A percentile compares a stretch with the other conserved stretches of the same genome.
Conservation (phyloP, 305 asterid species). For the Fraxinus xanthoxyloides region DNA sequence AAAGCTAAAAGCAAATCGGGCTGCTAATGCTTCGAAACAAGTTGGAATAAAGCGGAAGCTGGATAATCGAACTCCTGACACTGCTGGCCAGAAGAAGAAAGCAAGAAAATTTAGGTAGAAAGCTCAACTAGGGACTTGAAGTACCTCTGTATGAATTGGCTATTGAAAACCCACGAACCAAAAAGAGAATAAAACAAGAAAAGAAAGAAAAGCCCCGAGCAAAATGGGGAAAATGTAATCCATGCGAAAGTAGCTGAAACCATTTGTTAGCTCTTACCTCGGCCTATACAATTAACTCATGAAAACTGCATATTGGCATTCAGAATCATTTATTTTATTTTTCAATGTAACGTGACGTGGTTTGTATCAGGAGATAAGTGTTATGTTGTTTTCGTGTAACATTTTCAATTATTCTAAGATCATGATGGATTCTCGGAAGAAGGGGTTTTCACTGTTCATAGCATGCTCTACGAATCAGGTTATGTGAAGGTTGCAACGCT, state of each 20-base stretch:
- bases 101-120: slow-evolving; percentile 54
- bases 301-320: not conserved
- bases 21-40: slow-evolving; percentile 33
- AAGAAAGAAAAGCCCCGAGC: not conserved
- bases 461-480: not conserved
- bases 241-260: not conserved
- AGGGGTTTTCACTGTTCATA: not conserved
- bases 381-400: not conserved
- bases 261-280: not conserved
- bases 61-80: slow-evolving; percentile 62
- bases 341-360: not conserved
- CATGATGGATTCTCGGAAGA: not conserved
- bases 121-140: not conserved
- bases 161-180: not conserved
- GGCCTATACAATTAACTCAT: not conserved
- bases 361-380: not conserved
- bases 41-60: slow-evolving; percentile 66
- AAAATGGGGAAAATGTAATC: not conserved
- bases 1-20: slow-evolving; percentile 47
- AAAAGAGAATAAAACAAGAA: not conserved
- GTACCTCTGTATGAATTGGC: not conserved
- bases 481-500: not conserved
- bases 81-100: slow-evolving; percentile 60
- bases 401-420: not conserved
- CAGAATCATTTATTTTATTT: not conserved